Base-by-base conservation (phyloP, 164 flowering plant species). In the Litsea cubeba region DNA sequence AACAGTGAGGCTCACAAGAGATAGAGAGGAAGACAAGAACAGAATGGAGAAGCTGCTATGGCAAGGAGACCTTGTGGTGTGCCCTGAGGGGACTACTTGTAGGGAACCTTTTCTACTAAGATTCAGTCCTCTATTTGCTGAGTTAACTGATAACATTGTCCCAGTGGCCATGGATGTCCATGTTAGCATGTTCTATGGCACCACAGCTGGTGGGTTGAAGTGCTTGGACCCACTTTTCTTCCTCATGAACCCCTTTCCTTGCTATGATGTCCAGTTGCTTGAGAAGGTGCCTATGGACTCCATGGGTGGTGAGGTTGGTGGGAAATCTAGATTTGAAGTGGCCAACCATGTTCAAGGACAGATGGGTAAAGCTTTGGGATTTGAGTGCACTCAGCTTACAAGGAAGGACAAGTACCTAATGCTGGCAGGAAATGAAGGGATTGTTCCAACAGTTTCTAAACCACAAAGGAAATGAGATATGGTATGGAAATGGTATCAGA, bases 381-480 rank as follows among this genome's bases (percentile, higher is more conserved):
- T 84, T 70, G 84, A 86, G 76, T 89, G 92, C 83, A 90, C 92
- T 14, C 82, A 65, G 12, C 77, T 90, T 71, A 90, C 92, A 0
- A 84, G 95, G 76, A 87, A 83, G 75, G 92, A 89, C 67, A 90
- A 90, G 80, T 90, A 90, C 64, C 72, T 79, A 62, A 79, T 81
- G 63, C 81, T 90, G 17, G 91, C 88, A 0, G 92, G 91, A 1
- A 88, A 85, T 1, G 90, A 88, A 20, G 92, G 92, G 11, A 66
- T 75, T 18, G 82, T 81, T 65, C 24, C 24, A 8, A 66, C 60
- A 12, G n/a, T 15, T 54, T 54, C 60, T 5, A 14, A 40, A 8
- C 46, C 10, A 40, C 11, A 40, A 7, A 40, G 46, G 46, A 40
- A 40, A 40, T 40, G 46, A 40, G 46, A 40, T 40, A 6, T 35